A percentile compares a stretch with the other conserved stretches of the same genome.
Conservation (phyloP, 2,329 filamentous ascomycete species). For the Tolypocladium tropicale region DNA sequence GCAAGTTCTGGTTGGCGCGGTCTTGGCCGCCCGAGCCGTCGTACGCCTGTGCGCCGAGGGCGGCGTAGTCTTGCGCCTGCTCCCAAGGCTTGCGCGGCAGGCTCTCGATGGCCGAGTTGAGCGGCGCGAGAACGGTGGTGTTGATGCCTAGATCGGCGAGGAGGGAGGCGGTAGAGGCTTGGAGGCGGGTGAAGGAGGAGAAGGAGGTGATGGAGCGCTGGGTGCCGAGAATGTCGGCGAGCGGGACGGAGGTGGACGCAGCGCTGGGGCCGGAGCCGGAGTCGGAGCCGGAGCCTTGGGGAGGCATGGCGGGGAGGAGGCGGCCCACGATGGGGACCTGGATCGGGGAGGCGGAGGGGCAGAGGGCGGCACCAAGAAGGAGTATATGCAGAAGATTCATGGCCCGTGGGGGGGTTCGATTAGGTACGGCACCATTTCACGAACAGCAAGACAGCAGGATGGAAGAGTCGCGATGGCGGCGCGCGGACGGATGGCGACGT, state of each 20-base stretch:
- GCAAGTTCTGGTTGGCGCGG: conserved; percentile 66
- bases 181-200: conserved; percentile 67
- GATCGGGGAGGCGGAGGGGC: conserved; percentile 3
- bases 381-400: conserved; percentile 5
- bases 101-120: conserved; percentile 69
- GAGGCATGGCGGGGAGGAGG: conserved; percentile 12
- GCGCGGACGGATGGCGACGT: background rate
- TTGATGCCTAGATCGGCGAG: conserved; percentile 58
- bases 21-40: conserved; percentile 65
- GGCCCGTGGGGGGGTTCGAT: background rate
- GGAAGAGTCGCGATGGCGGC: background rate
- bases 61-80: conserved; percentile 60
- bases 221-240: conserved; percentile 77
- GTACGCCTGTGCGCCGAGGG: conserved; percentile 61
- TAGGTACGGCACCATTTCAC: background rate
- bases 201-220: conserved; percentile 77
- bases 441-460: background rate
- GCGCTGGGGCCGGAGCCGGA: conserved; percentile 8
- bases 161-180: conserved; percentile 56
- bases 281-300: too few species aligned
- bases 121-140: conserved; percentile 77
- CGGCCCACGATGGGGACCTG: conserved; percentile 7
- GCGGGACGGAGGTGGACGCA: conserved; percentile 44
- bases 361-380: conserved; percentile 1
- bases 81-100: conserved; percentile 85